phyloP scores from a whole-genome alignment of 2,329 filamentous ascomycete genomes.

The Periconia sp. region DNA sequence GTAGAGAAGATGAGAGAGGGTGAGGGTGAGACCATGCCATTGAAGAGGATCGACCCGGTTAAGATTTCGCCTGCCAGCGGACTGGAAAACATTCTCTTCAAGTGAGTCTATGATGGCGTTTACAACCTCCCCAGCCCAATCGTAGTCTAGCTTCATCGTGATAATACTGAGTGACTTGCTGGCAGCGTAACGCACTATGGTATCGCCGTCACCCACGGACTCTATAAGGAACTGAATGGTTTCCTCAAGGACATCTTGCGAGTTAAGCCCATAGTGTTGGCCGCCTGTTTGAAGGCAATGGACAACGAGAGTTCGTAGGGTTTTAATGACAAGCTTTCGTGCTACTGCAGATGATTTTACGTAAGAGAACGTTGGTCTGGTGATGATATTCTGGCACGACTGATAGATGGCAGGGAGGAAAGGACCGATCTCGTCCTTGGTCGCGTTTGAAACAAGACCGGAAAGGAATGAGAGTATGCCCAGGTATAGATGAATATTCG shows the following conservation, averaged over 20 bases:
- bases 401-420: slow-evolving; percentile 72
- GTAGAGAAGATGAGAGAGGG: slow-evolving; percentile 85
- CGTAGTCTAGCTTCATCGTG: slow-evolving; percentile 76
- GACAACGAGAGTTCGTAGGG: slow-evolving; percentile 75
- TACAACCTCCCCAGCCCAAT: slow-evolving; percentile 86
- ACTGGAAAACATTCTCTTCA: slow-evolving; percentile 66
- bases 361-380: slow-evolving; percentile 57
- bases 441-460: slow-evolving; percentile 72
- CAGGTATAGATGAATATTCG: slow-evolving; percentile 75
- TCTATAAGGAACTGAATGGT: slow-evolving; percentile 83
- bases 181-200: slow-evolving; percentile 85
- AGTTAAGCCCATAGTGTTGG: slow-evolving; percentile 41
- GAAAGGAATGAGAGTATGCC: slow-evolving; percentile 81
- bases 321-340: slow-evolving; percentile 83
- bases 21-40: slow-evolving; percentile 93
- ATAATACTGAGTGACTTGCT: slow-evolving; percentile 93
- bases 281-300: slow-evolving; percentile 61
- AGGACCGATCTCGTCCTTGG: slow-evolving; percentile 74
- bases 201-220: slow-evolving; percentile 83
- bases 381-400: slow-evolving; percentile 65
- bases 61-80: slow-evolving; percentile 64
- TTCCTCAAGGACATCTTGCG: slow-evolving; percentile 66
- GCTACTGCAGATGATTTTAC: slow-evolving; percentile 78
- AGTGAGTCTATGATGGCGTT: slow-evolving; percentile 79
- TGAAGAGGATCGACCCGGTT: slow-evolving; percentile 78